Evolutionary conservation across 2,329 filamentous ascomycete genomes (phyloP), one percentile per base, ranked within the genome.

Genomic region (Aureobasidium sp.): DNA sequence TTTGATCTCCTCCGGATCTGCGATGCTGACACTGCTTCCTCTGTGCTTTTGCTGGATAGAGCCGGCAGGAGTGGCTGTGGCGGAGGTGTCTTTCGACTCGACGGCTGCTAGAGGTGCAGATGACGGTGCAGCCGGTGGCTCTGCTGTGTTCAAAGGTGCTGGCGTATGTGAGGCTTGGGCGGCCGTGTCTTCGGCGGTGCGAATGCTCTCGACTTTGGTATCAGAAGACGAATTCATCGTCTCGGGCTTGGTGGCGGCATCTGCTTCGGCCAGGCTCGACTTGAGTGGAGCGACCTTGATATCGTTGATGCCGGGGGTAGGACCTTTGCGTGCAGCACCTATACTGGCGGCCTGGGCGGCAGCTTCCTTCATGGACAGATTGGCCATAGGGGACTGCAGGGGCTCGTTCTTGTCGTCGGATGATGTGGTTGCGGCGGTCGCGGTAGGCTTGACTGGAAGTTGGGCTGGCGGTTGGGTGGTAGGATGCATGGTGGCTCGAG

Each of bases 1-100:
- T 65, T 72, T 72, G 39, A 72, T 70, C 57, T 70, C 70, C 44
- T 71, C 70, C 48, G 68, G 58, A 24, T 66, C 66, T 29, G 67
- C 69, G 12, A 49, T 57, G 44, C 65, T 66, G 11, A 73, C 63
- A 33, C 64, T 66, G 27, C 67, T 66, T 3, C 69, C 69, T 39
- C 67, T 68, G 64, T 70, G 68, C 39, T 44, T 63, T 47, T 63
- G 59, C 37, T 17, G 24, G 14, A 22, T 54, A 19, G 60, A 39
- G 17, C 22, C 59, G 22, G 54, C 60, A 24, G 62, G 58, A n/a
- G 65, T 61, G 14, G 59, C 65, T 33, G 60, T 39, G 17, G 58
- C 54, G 1, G 56, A 40, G 9, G 50, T 56, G 12, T 56, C 45
- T 15, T 33, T 45, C 2, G 61, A 35, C 15, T 37, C 64, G 54